These are phyloP conservation scores for Kazachstania taianensis DNA, from an alignment of 805 yeast genomes.

Conservation along the genomic window DNA sequence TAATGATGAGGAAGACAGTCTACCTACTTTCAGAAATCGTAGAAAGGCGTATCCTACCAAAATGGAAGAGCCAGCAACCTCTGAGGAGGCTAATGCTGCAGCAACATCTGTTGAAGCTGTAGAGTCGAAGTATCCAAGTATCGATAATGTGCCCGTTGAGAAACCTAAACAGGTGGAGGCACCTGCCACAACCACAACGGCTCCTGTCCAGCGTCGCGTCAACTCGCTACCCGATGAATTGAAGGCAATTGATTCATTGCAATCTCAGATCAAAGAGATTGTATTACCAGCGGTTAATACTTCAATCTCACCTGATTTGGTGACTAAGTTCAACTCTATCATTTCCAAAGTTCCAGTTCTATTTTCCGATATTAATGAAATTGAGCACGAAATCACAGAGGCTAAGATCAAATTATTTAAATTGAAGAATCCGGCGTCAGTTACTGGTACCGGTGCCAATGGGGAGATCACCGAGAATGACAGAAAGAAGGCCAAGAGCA, in stretches of 20 bases:
- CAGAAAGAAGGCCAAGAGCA: slow-evolving; percentile 66
- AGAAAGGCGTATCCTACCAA: slow-evolving; percentile 9
- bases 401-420: slow-evolving; percentile 59
- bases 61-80: slow-evolving; percentile 1
- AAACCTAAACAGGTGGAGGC: background rate
- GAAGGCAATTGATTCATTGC: slow-evolving; percentile 55
- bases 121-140: slow-evolving; percentile 1
- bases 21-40: slow-evolving; percentile 57
- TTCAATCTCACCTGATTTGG: slow-evolving; percentile 36
- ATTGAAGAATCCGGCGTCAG: slow-evolving; percentile 55
- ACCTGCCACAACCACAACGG: background rate
- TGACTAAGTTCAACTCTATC: slow-evolving; percentile 47
- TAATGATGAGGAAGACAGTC: slow-evolving; percentile 62
- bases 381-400: slow-evolving; percentile 58
- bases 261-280: slow-evolving; percentile 41
- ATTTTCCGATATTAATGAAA: slow-evolving; percentile 48
- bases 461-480: slow-evolving; percentile 82
- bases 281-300: slow-evolving; percentile 21
- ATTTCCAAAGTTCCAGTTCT: slow-evolving; percentile 66
- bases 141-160: background rate
- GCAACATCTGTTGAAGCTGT: background rate
- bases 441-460: slow-evolving; percentile 77
- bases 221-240: slow-evolving; percentile 27
- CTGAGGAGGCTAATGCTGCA: slow-evolving; percentile 2
- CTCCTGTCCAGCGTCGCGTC: background rate